Percentiles rank a stretch among this genome's conserved stretches.
Evolutionary conservation across 345 rosid species (phyloP).

Genomic region (Populus davidiana): DNA sequence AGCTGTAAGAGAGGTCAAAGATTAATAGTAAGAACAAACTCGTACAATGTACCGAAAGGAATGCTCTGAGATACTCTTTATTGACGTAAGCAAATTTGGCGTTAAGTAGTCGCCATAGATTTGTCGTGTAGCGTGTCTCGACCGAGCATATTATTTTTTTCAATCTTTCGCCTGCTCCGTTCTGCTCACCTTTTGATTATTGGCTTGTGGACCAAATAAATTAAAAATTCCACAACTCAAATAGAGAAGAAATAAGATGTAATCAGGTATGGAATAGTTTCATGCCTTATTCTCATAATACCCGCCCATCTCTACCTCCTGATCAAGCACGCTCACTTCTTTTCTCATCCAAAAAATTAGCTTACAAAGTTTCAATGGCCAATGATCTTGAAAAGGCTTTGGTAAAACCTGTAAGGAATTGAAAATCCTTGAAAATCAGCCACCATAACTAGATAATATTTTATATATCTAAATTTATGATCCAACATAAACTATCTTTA

Average conservation of each 20-base stretch:
- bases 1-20: not conserved
- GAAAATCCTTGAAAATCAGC: no score
- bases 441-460: no score
- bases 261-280: not conserved
- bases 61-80: not conserved
- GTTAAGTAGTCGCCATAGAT: conserved; percentile 12
- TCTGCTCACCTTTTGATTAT: no score
- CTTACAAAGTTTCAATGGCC: no score
- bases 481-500: no score
- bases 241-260: not conserved
- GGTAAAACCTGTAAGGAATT: no score
- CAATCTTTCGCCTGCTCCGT: not conserved
- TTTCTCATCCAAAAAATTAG: not conserved
- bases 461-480: no score
- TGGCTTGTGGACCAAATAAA: not conserved
- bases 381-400: no score
- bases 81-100: conserved; percentile 7
- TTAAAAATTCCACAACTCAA: not conserved
- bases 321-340: not conserved
- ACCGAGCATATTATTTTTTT: no score
- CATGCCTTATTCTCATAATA: not conserved
- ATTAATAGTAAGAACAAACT: not conserved
- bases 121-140: conserved; percentile 12
- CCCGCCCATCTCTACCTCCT: not conserved
- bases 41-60: not conserved